Evolutionary conservation across 805 yeast genomes (phyloP).

Genomic region (Ogataea degrootiae): DNA sequence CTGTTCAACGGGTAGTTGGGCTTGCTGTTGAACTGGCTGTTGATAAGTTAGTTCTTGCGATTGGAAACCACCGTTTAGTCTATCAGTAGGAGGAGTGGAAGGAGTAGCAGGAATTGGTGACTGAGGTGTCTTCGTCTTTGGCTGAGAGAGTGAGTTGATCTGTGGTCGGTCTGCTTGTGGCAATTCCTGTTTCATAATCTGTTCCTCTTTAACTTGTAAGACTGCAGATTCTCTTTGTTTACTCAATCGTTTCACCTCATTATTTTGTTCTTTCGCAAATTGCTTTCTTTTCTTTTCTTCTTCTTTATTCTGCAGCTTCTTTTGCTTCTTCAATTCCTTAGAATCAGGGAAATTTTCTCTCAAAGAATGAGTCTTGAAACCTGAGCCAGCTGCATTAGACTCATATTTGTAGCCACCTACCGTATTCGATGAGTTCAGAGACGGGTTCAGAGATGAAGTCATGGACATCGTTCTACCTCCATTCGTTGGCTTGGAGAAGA

Average conservation of each 20-base stretch:
- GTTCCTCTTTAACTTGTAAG: slow-evolving; percentile 11
- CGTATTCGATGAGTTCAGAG: background rate
- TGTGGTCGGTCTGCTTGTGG: background rate
- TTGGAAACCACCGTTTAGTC: background rate
- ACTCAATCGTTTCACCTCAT: slow-evolving; percentile 18
- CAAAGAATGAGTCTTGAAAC: slow-evolving; percentile 28
- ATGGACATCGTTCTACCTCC: slow-evolving; percentile 11
- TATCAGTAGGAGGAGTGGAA: background rate
- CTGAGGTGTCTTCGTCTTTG: background rate
- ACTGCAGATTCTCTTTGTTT: slow-evolving; percentile 22
- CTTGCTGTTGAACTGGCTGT: too few relatives aligned
- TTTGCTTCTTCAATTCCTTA: slow-evolving; percentile 13
- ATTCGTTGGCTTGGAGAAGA: background rate
- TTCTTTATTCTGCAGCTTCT: slow-evolving; percentile 15
- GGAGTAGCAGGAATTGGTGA: slow-evolving; percentile 1
- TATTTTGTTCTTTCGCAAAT: slow-evolving; percentile 21
- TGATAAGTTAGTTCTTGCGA: slow-evolving; percentile 3
- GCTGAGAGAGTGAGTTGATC: background rate
- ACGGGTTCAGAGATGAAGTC: slow-evolving; percentile 4
- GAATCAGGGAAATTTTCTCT: slow-evolving; percentile 16
- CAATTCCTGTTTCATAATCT: background rate
- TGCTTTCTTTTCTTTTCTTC: slow-evolving; percentile 18
- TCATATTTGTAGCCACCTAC: slow-evolving; percentile 9
- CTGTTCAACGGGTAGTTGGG: too few relatives aligned
- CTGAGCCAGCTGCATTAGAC: slow-evolving; percentile 26